These are phyloP conservation scores for Lichtheimia ornata DNA, from an alignment of 371 early-diverging fungal genomes.

Conservation along the genomic window DNA sequence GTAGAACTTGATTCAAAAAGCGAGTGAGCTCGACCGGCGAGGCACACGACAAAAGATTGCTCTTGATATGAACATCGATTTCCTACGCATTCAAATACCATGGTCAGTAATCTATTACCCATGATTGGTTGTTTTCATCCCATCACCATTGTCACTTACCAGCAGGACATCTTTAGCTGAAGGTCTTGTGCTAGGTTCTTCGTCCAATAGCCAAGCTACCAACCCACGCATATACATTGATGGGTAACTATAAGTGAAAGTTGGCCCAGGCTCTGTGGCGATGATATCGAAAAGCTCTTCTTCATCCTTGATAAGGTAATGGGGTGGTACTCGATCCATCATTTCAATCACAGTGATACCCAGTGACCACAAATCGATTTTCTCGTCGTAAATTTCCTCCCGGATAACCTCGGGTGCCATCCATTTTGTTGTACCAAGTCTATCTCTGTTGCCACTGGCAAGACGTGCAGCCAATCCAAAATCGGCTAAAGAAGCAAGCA, in stretches of 20 bases:
- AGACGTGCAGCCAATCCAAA: constrained; percentile 47
- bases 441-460: constrained; percentile 64
- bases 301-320: constrained; percentile 52
- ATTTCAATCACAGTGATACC: constrained; percentile 72
- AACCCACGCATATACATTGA: constrained; percentile 56
- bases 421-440: constrained; percentile 98
- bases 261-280: constrained; percentile 46
- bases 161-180: constrained; percentile 37
- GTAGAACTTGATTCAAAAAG: constrained; percentile 47
- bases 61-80: constrained; percentile 47
- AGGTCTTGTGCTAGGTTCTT: constrained; percentile 40
- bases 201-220: constrained; percentile 54
- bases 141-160: not conserved
- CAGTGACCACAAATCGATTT: constrained; percentile 98
- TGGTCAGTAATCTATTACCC: too few species aligned
- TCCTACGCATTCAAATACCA: constrained; percentile 22
- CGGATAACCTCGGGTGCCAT: constrained; percentile 96
- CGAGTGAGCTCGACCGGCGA: constrained; percentile 31
- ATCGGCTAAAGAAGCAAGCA: constrained; percentile 25
- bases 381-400: constrained; percentile 80
- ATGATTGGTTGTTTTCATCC: too few species aligned
- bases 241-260: constrained; percentile 52
- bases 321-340: constrained; percentile 59
- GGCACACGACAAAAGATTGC: constrained; percentile 37
- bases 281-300: constrained; percentile 43